These are phyloP conservation scores for Knufia petricola DNA, from an alignment of 2,329 filamentous ascomycete species.

Conservation along the genomic window DNA sequence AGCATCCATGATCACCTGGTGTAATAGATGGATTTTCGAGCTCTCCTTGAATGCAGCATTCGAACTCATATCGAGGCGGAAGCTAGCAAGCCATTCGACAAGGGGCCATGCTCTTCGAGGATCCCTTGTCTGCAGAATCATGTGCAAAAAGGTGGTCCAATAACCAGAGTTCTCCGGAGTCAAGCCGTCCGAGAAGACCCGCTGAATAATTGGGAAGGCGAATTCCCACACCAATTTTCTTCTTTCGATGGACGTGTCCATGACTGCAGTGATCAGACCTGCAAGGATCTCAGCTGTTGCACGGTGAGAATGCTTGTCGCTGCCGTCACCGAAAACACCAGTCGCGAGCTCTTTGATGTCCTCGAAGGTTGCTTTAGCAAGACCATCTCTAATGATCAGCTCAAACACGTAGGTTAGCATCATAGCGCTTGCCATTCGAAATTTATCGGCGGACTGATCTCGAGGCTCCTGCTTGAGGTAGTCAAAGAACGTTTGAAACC, in stretches of 20 bases:
- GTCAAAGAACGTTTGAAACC: conserved; percentile 80
- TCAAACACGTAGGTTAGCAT: conserved; percentile 85
- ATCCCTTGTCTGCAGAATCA: conserved; percentile 80
- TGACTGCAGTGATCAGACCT: conserved; percentile 69
- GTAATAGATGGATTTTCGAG: conserved; percentile 83
- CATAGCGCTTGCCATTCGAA: conserved; percentile 79
- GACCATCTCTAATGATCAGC: conserved; percentile 64
- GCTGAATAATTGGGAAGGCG: conserved; percentile 75
- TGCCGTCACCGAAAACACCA: conserved; percentile 79
- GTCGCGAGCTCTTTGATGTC: conserved; percentile 75
- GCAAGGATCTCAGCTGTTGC: conserved; percentile 90
- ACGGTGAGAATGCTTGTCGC: conserved; percentile 94
- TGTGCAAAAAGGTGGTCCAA: conserved; percentile 88
- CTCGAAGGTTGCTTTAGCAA: conserved; percentile 69
- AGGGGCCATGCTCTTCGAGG: conserved; percentile 80
- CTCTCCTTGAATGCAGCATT: conserved; percentile 99
- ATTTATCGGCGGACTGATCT: conserved; percentile 70
- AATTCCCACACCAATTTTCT: conserved; percentile 77
- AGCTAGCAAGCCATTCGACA: conserved; percentile 69
- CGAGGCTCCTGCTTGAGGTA: conserved; percentile 95
- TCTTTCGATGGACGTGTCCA: conserved; percentile 64
- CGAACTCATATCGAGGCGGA: conserved; percentile 85
- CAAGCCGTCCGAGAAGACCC: conserved; percentile 79
- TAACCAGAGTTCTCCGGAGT: conserved; percentile 92
- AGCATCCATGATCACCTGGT: conserved; percentile 74